These are phyloP conservation scores for Heterococcus sp. DNA, from an alignment of 108 stramenopile species.

Conservation along the genomic window DNA sequence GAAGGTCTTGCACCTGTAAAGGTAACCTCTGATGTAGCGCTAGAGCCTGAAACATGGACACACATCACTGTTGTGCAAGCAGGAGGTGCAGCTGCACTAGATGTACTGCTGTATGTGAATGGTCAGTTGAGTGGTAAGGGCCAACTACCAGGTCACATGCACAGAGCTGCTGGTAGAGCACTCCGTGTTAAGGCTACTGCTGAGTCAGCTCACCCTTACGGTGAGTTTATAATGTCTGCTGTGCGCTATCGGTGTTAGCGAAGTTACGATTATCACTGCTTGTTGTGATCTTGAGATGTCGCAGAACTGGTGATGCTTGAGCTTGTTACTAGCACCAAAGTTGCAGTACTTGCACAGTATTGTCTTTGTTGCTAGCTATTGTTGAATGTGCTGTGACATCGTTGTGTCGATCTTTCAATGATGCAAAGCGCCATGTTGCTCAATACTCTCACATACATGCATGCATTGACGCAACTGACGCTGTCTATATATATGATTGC, in stretches of 20 bases:
- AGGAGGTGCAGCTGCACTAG: background rate
- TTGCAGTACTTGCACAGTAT: background rate
- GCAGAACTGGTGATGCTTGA: background rate
- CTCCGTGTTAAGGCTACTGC: background rate
- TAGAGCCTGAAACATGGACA: conserved; percentile 23
- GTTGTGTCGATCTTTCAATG: background rate
- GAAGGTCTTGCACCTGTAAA: no score
- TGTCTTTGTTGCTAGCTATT: no score
- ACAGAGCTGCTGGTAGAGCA: background rate
- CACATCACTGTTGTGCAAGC: conserved; percentile 42
- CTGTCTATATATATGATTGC: background rate
- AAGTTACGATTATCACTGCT: background rate
- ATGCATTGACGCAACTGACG: no score
- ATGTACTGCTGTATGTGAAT: background rate
- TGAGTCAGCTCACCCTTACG: background rate
- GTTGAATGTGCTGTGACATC: background rate
- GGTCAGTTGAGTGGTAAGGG: background rate
- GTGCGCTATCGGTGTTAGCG: background rate
- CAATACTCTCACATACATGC: background rate
- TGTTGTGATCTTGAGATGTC: background rate
- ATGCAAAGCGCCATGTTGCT: background rate
- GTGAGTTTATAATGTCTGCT: background rate
- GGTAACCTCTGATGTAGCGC: background rate
- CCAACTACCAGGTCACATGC: background rate
- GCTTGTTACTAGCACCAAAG: background rate